Conservation (phyloP, 257 asterid species). For the Linaria vulgaris region DNA sequence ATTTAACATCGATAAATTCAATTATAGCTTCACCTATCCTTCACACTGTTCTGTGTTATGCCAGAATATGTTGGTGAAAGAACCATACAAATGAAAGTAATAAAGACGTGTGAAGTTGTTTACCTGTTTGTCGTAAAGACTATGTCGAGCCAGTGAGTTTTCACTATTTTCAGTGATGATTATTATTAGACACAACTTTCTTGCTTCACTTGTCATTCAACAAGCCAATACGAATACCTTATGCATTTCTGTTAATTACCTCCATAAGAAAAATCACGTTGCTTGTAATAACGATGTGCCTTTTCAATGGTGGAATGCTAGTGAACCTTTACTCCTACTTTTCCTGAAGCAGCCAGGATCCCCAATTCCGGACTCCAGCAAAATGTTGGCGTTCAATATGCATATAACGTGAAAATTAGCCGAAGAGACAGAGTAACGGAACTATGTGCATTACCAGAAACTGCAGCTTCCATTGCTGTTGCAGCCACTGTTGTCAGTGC, state of each 20-base stretch:
- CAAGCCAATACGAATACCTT: background rate
- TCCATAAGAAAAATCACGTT: background rate
- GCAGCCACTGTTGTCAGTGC: constrained; percentile 68
- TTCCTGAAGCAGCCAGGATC: constrained; percentile 31
- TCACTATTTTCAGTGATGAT: too few relatives aligned
- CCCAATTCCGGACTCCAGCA: constrained; percentile 21
- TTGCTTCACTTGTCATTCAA: too few relatives aligned
- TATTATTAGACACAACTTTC: too few relatives aligned
- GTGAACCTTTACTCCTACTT: background rate
- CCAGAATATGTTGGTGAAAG: too few relatives aligned
- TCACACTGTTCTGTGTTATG: too few relatives aligned
- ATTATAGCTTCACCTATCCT: too few relatives aligned
- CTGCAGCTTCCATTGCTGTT: constrained; percentile 63
- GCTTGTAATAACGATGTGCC: background rate
- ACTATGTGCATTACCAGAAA: constrained; percentile 57
- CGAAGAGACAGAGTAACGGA: constrained; percentile 28
- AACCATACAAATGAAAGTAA: too few relatives aligned
- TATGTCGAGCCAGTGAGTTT: too few relatives aligned
- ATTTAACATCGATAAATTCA: background rate
- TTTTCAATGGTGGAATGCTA: background rate
- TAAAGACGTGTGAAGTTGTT: too few relatives aligned
- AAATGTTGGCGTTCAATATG: constrained; percentile 25
- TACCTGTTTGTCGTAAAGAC: too few relatives aligned
- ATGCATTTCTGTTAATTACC: background rate
- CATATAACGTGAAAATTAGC: constrained; percentile 23